Evolutionary conservation across 2,329 filamentous ascomycete genomes (phyloP), one percentile per base, ranked within the genome.

Genomic region (Pestalotiopsis sp.): DNA sequence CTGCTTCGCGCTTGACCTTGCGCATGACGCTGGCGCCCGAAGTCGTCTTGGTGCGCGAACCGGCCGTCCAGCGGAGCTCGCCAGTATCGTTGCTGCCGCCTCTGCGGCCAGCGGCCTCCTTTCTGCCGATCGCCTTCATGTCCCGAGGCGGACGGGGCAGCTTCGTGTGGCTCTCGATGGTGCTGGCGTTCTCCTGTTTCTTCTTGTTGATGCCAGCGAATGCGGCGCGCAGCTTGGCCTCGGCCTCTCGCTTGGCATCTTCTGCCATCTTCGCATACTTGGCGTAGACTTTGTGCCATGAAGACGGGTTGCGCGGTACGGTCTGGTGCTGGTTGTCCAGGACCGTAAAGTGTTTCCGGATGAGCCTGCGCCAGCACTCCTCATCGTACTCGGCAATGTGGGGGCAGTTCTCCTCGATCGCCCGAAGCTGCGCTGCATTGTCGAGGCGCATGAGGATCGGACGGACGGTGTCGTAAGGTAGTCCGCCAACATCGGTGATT

Each of bases 251-350:
- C 7, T 91, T 83, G 65, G 87, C 83, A 64, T 84, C 80, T 40
- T 87, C 82, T 48, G 89, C 86, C 70, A 90, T 83, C 56, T 82
- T 83, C 71, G 88, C 85, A 75, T 94, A 90, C 70, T 89, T 88
- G 71, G 85, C 82, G 81, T 97, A 98, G 14, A 97, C 85, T 66
- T 91, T 89, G 76, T 91, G 89, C 94, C 94, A 98, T 68, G 89
- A 89, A 44, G 83, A 83, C 0, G 91, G 88, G 70, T 93, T 86
- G 66, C 85, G 84, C 0, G 92, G 92, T 26, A 88, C 82, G 72
- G 90, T 87, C 30, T 88, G 86, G 75, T 91, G 89, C 59, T 82
- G 81, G 56, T 89, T 83, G 70, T 81, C 80, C 78, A 89, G 91
- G 67, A 88, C 81, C 1, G 89, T 89, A 70, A 97, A 92, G 74